Evolutionary conservation across 225 moss, liverwort and hornwort genomes (phyloP).

Genomic region (Pseudisothecium myosuroides): DNA sequence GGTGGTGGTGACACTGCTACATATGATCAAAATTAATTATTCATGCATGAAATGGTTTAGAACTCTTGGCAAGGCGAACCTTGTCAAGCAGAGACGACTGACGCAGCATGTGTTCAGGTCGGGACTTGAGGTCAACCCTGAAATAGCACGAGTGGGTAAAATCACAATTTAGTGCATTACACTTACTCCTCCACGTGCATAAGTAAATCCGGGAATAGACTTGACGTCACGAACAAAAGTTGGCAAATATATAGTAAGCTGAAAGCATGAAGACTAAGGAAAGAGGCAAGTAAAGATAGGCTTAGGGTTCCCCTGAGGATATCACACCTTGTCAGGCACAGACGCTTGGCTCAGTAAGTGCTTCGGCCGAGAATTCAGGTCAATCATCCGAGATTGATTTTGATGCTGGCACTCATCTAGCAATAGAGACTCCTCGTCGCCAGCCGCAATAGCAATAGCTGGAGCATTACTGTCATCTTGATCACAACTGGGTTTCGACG

Average conservation of each 20-base stretch:
- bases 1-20: not conserved
- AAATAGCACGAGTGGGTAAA: constrained; percentile 26
- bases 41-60: constrained; percentile 9
- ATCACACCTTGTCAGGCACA: constrained; percentile 41
- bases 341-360: constrained; percentile 52
- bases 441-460: constrained; percentile 48
- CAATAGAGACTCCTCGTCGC: constrained; percentile 63
- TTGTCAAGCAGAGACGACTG: constrained; percentile 52
- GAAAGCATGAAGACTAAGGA: not conserved
- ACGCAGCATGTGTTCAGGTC: constrained; percentile 70
- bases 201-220: not conserved
- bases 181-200: not conserved
- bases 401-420: constrained; percentile 32
- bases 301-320: not conserved
- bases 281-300: not conserved
- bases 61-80: constrained; percentile 51
- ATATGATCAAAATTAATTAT: not conserved
- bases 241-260: not conserved
- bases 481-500: constrained; percentile 22
- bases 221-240: not conserved
- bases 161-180: constrained; percentile 7
- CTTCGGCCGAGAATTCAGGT: constrained; percentile 80
- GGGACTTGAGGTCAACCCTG: constrained; percentile 78
- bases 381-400: constrained; percentile 62
- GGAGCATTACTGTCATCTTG: constrained; percentile 77